Base-by-base conservation (phyloP, 1,284 basidiomycete species). In the Naganishia albida region DNA sequence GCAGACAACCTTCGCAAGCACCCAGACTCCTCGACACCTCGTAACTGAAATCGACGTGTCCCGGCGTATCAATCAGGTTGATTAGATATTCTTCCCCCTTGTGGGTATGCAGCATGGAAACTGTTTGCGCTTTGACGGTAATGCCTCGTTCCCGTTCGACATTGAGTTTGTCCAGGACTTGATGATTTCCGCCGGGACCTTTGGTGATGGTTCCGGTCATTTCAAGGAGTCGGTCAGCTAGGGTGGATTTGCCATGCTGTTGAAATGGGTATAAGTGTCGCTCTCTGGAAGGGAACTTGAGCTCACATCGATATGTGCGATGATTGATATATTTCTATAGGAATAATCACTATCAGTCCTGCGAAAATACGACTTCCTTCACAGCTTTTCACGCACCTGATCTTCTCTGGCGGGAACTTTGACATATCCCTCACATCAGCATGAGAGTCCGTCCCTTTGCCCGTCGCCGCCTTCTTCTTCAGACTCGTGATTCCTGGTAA, bases 61-160 rank as follows among this genome's bases (percentile, higher is more conserved):
- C 93, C 51, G 95, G 95, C 0, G 96, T 99, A 77, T 99, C 95
- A 72, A 99, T 95, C 40, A 99, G 82, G 78, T 99, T 99, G 70
- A 99, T 85, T 55, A 99, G 83, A 73, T 90, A 88, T 23, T 81
- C 81, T 42, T 82, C 80, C 6, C 84, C 76, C 13, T 81, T 72
- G 74, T 90, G 83, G 52, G 73, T 70, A 75, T 90, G 82, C 66
- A 94, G 81, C 89, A 97, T 95, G 85, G 90, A 93, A 7, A 91
- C 92, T 1, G 91, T 94, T 79, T 94, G 91, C 3, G 91, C 91
- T 79, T 94, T 93, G 73, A 94, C 93, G 80, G 78, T 82, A 64
- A 82, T 79, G 1, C 77, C 66, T 60, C 54, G 16, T 23, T 52
- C 43, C 2, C 43, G 48, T 39, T 56, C 43, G 54, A 62, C 42